These are phyloP conservation scores for Chiua sp. DNA, from an alignment of 1,284 basidiomycete genomes.

Conservation along the genomic window DNA sequence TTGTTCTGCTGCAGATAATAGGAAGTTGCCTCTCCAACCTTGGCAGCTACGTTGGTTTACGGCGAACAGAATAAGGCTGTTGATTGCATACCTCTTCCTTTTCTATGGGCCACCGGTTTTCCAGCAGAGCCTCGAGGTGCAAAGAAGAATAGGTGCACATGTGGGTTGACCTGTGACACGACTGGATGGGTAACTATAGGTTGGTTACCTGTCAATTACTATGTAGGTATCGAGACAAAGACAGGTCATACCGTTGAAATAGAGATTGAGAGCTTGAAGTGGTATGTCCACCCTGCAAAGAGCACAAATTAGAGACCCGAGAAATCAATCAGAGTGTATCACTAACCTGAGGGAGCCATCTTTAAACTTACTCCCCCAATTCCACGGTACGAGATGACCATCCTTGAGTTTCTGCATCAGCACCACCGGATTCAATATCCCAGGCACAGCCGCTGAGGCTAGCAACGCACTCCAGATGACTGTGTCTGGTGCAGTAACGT, in stretches of 20 bases:
- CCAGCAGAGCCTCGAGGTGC: constrained; percentile 94
- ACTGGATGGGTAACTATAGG: constrained; percentile 88
- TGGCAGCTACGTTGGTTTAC: constrained; percentile 1
- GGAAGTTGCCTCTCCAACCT: constrained; percentile 97
- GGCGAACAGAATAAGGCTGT: background rate
- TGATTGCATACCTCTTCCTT: constrained; percentile 75
- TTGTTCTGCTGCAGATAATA: constrained; percentile 91
- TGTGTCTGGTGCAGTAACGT: constrained; percentile 93
- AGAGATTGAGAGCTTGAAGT: constrained; percentile 89
- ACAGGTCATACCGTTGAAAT: constrained; percentile 79
- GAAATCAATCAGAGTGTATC: too few species aligned
- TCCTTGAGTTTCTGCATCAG: constrained; percentile 92
- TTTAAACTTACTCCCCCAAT: constrained; percentile 92
- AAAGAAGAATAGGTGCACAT: constrained; percentile 99
- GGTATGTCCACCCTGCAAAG: constrained; percentile 87
- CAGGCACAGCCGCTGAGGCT: constrained; percentile 86
- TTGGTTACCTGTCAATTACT: constrained; percentile 4
- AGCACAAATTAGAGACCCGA: constrained; percentile 2
- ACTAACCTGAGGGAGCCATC: constrained; percentile 85
- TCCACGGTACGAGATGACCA: constrained; percentile 90
- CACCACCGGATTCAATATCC: constrained; percentile 87
- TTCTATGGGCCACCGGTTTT: constrained; percentile 90
- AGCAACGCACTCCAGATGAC: constrained; percentile 80
- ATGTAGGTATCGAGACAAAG: background rate
- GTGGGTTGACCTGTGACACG: constrained; percentile 96